These are phyloP conservation scores for Rhodamnia rubescens DNA, from an alignment of 345 rosid species.

Conservation along the genomic window DNA sequence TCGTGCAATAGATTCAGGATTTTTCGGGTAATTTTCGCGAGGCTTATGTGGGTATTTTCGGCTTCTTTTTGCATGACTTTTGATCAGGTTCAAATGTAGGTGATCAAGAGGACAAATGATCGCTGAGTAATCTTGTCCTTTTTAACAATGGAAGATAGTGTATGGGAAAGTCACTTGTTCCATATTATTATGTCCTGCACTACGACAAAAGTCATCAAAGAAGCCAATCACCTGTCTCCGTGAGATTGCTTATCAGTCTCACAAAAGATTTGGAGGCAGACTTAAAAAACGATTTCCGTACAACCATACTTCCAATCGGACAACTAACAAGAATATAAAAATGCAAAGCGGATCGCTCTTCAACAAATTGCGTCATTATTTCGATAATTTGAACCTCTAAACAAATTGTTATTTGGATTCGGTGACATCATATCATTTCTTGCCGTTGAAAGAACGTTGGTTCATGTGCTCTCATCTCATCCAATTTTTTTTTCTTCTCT, in stretches of 20 bases:
- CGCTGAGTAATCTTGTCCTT: background rate
- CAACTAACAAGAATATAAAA: background rate
- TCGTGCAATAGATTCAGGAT: accelerated
- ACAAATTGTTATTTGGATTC: background rate
- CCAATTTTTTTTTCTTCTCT: background rate
- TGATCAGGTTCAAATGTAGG: background rate
- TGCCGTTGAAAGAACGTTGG: background rate
- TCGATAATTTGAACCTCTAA: background rate
- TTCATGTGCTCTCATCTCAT: background rate
- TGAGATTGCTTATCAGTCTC: background rate
- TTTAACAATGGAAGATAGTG: background rate
- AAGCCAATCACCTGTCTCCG: background rate
- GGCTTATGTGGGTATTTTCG: background rate
- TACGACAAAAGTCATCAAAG: background rate
- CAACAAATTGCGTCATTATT: background rate
- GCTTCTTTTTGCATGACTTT: background rate
- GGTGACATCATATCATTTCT: background rate
- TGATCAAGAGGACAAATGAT: background rate
- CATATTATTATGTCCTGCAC: background rate
- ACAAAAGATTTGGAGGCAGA: background rate
- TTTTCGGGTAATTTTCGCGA: background rate
- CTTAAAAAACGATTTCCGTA: background rate
- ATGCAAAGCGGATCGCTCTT: background rate
- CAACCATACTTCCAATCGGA: background rate
- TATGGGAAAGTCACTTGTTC: background rate